Evolutionary conservation across 2,329 filamentous ascomycete species (phyloP).

Genomic region (Cladosporium sp.): DNA sequence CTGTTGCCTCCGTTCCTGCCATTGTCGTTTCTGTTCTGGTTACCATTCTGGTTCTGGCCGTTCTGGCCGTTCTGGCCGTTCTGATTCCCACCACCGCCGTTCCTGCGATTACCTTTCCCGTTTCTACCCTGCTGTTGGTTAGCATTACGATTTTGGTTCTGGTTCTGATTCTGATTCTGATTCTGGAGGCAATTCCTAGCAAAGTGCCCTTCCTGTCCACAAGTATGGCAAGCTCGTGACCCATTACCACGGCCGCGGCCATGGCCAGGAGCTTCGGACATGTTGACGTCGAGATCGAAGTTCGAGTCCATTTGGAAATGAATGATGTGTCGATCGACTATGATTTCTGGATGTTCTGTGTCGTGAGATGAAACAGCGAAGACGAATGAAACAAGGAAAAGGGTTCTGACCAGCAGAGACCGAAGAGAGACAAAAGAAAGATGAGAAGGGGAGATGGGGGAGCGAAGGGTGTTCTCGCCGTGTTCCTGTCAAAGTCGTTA

Average conservation of each 20-base stretch:
- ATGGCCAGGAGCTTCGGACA: not conserved
- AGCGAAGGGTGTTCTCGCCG: constrained; percentile 1
- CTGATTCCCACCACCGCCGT: not conserved
- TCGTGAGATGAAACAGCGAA: too few species aligned
- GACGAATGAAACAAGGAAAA: not conserved
- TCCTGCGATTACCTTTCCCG: not conserved
- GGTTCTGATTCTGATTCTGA: not conserved
- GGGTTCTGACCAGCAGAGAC: constrained; percentile 12
- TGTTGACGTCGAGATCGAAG: not conserved
- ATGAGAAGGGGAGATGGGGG: not conserved
- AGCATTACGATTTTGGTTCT: not conserved
- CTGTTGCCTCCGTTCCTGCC: not conserved
- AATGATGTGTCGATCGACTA: not conserved
- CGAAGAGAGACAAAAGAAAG: constrained; percentile 8
- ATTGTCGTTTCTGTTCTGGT: not conserved
- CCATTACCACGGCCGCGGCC: not conserved
- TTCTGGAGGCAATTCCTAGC: not conserved
- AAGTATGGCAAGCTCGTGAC: not conserved
- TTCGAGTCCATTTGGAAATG: not conserved
- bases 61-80: not conserved
- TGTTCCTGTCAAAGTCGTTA: constrained; percentile 8
- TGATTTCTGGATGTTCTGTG: not conserved
- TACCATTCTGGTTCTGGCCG: not conserved
- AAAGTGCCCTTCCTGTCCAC: not conserved
- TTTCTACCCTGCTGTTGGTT: not conserved